Evolutionary conservation across 352 stramenopile genomes (phyloP), one percentile per base, ranked within the genome.

Genomic region (Phytophthora agathidicida): DNA sequence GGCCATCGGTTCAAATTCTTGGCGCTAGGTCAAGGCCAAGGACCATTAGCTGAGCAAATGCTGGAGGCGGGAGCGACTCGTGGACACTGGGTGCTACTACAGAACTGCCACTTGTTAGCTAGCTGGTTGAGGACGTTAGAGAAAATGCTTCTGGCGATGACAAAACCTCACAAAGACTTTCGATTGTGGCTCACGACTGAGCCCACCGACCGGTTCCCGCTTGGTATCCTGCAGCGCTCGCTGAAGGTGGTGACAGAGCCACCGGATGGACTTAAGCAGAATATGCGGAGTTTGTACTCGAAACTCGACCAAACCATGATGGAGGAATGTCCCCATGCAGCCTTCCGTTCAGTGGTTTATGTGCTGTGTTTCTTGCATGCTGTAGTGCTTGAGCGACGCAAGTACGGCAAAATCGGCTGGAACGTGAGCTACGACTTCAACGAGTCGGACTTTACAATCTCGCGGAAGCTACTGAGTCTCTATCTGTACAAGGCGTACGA

Each of bases 381-480:
- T 0, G 96, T 98, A 6, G 91, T 98, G 20, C 77, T 98, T 16
- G 96, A 98, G 74, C 81, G 96, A 3, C 79, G 94, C 32, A 98
- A 98, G 66, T 98, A 98, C 51, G 96, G 95, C 44, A 98, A 98
- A 67, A 98, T 98, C 56, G 96, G 96, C 27, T 98, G 93, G 91
- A 98, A 98, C 55, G 94, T 98, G 16, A 93, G 83, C 65, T 98
- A 98, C 70, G 96, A 98, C 60, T 98, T 98, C 46, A 98, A 98
- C 68, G 95, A 98, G 65, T 98, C 89, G 17, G 96, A 98, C 64
- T 98, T 98, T 50, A 93, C 93, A 23, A 98, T 98, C 43, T 97
- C 87, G 6, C 71, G 92, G 32, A 91, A 94, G 39, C 67, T 98
- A 33, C 73, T 98, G 11, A 88, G 75, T 31, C 68, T 98, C 1